Base-by-base conservation (phyloP, 495 filamentous ascomycete species). In the Tetracladium setigerum region DNA sequence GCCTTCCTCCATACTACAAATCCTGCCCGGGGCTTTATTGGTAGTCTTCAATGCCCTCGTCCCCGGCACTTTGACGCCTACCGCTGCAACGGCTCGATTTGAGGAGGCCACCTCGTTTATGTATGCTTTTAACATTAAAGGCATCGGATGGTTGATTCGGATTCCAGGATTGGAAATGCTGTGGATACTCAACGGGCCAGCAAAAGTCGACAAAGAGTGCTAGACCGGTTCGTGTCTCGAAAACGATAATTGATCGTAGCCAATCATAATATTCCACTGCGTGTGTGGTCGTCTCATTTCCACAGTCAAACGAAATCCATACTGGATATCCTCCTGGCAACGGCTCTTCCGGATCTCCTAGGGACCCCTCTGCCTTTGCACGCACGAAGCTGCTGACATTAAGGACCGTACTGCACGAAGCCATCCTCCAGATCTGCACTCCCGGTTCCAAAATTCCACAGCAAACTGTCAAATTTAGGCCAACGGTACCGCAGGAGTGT, bases 261-360 rank as follows among this genome's bases (percentile, higher is more conserved):
- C 31, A 38, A 38, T 32, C 24, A 35, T 5, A 44, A 40, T 14
- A 19, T 22, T 34, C 27, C 12, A 47, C 31, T 34, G 30, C 44
- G 46, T 10, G 22, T 15, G 27, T n/a, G n/a, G 17, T 18, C 40
- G 47, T 24, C 30, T 54, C 44, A 50, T 54, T 52, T 54, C 46
- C 46, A 43, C 41, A 19, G 35, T 46, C 55, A 51, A 57, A 57
- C 50, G 50, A 27, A 27, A 27, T 27, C 22, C 22, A 27, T 27
- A 27, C 22, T 27, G 22, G 22, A 27, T 7, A 27, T 27, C 7
- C 22, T 27, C 22, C 44, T 19, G 43, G 35, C 37, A 15, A 48
- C 50, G 50, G 38, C 50, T 51, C 24, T 54, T 19, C 38, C 44
- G 32, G 38, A 27, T 27, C 22, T 3, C 22, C 22, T 27, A 7